These are phyloP conservation scores for Sporodiniella umbellata DNA, from an alignment of 371 early-diverging fungal genomes.

Conservation along the genomic window DNA sequence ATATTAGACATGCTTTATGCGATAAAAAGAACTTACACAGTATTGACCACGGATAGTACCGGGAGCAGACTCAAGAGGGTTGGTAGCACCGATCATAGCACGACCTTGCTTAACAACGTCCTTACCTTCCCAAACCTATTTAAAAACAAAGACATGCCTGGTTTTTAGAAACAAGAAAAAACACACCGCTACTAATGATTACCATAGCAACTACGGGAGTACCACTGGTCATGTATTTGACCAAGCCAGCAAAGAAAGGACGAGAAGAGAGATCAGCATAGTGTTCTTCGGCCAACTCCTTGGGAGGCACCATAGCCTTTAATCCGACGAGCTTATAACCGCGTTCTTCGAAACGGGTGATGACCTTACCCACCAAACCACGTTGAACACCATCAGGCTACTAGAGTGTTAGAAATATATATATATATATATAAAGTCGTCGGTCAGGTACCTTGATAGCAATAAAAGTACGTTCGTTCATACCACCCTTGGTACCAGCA, in stretches of 20 bases:
- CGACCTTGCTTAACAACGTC: slow-evolving; percentile 88
- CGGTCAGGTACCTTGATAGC: slow-evolving; percentile 55
- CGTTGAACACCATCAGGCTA: slow-evolving; percentile 76
- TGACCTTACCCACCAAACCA: slow-evolving; percentile 82
- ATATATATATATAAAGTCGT: too few relatives aligned
- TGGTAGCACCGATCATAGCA: slow-evolving; percentile 83
- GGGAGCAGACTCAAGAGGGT: slow-evolving; percentile 78
- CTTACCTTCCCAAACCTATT: slow-evolving; percentile 81
- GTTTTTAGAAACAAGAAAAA: too few relatives aligned
- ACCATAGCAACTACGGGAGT: slow-evolving; percentile 73
- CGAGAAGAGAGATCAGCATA: slow-evolving; percentile 82
- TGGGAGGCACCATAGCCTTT: slow-evolving; percentile 56
- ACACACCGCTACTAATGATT: background rate
- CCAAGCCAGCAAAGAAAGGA: slow-evolving; percentile 86
- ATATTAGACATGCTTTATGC: background rate
- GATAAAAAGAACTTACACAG: slow-evolving; percentile 32
- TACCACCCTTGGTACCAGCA: slow-evolving; percentile 67
- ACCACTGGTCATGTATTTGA: slow-evolving; percentile 68
- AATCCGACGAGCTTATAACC: slow-evolving; percentile 66
- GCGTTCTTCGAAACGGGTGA: slow-evolving; percentile 78
- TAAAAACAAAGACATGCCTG: background rate
- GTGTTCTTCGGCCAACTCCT: slow-evolving; percentile 81
- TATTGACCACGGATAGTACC: slow-evolving; percentile 97
- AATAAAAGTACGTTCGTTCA: slow-evolving; percentile 80
- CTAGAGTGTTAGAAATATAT: too few relatives aligned